Conservation (phyloP, 2,329 filamentous ascomycete species). For the Pyrenophora tritici-repentis region DNA sequence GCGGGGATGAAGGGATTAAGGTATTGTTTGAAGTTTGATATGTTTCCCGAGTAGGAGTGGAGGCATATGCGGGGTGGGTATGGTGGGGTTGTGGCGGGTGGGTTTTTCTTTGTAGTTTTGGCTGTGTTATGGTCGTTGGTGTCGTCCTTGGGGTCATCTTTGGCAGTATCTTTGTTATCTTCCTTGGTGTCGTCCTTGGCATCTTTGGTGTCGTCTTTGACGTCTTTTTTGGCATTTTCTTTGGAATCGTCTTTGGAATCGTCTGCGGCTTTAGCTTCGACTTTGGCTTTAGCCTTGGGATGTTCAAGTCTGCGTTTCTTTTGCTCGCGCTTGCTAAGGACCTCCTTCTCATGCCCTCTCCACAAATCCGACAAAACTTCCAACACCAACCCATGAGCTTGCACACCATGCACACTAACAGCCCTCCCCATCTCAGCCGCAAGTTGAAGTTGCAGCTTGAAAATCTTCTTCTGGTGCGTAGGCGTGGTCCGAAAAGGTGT, state of each 20-base stretch:
- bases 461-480: conserved; percentile 69
- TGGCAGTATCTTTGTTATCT: too few species aligned
- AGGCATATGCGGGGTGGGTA: conserved; percentile 90
- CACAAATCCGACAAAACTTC: conserved; percentile 68
- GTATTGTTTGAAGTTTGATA: conserved; percentile 78
- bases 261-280: conserved; percentile 9
- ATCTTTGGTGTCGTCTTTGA: too few species aligned
- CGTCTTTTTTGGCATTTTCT: too few species aligned
- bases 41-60: conserved; percentile 86
- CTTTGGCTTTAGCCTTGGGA: conserved; percentile 12
- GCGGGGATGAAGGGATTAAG: conserved; percentile 73
- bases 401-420: conserved; percentile 74
- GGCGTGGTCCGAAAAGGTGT: conserved; percentile 71
- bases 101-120: background rate
- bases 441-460: conserved; percentile 71
- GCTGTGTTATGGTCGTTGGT: too few species aligned
- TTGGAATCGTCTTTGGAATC: background rate
- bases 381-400: conserved; percentile 73
- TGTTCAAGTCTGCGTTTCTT: conserved; percentile 38
- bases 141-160: too few species aligned
- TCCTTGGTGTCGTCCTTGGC: too few species aligned
- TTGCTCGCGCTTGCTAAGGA: conserved; percentile 63
- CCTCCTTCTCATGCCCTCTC: conserved; percentile 70
- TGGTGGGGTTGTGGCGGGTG: conserved; percentile 54
- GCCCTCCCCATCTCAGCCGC: conserved; percentile 69